phyloP scores from a whole-genome alignment of 2,329 filamentous ascomycete genomes.

The Cryphonectria japonica region DNA sequence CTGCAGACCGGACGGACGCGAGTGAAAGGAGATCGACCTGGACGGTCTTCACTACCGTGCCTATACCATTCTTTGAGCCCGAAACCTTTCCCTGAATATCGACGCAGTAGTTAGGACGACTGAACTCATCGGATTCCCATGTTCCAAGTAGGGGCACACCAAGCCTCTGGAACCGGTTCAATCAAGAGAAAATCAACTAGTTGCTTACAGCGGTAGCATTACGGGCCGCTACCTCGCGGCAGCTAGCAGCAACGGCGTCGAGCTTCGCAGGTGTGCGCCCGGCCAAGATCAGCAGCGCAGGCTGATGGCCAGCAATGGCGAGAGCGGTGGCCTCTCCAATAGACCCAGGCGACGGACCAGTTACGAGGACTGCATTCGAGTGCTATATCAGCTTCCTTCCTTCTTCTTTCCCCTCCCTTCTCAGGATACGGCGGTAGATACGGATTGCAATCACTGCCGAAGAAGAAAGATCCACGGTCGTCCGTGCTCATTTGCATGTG shows the following conservation, averaged over 20 bases:
- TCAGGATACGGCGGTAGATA: background rate
- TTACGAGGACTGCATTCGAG: constrained; percentile 41
- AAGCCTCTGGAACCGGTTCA: constrained; percentile 9
- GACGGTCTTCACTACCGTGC: constrained; percentile 36
- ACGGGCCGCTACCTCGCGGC: constrained; percentile 20
- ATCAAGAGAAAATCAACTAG: background rate
- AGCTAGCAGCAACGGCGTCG: constrained; percentile 35
- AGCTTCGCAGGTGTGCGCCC: constrained; percentile 42
- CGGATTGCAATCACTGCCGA: background rate
- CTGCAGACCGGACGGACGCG: constrained; percentile 39
- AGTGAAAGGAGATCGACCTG: constrained; percentile 37
- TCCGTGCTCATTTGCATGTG: constrained; percentile 2
- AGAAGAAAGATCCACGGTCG: background rate
- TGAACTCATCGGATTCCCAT: background rate
- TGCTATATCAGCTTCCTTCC: background rate
- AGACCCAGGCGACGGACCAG: constrained; percentile 42
- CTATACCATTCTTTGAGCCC: constrained; percentile 16
- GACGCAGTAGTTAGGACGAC: background rate
- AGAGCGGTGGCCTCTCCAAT: constrained; percentile 42
- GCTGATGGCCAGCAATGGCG: constrained; percentile 40
- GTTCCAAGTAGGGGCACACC: background rate
- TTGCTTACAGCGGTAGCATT: constrained; percentile 7
- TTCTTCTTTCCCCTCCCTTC: background rate
- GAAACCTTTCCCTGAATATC: constrained; percentile 13
- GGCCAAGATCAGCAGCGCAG: constrained; percentile 43